Evolutionary conservation across 805 yeast genomes (phyloP).

Genomic region (Yarrowia bubula): DNA sequence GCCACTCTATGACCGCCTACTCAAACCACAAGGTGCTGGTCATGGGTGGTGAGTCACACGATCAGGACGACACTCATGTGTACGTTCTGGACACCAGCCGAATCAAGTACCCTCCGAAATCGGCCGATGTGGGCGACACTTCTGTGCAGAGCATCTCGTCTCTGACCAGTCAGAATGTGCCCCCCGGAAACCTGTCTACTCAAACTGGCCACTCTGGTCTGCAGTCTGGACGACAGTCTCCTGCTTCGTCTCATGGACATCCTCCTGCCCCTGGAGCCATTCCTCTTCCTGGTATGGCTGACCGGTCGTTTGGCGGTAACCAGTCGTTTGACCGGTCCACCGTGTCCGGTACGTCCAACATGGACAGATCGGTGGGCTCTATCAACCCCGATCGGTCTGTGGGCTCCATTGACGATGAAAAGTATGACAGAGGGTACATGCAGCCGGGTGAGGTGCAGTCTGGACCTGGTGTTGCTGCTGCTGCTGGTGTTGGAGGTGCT

Average conservation of each 20-base stretch:
- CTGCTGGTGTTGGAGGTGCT: constrained; percentile 28
- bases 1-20: constrained; percentile 80
- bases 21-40: constrained; percentile 67
- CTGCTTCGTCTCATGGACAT: background rate
- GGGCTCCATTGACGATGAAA: constrained; percentile 17
- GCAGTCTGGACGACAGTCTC: background rate
- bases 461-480: background rate
- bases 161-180: background rate
- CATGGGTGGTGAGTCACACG: constrained; percentile 88
- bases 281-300: constrained; percentile 12
- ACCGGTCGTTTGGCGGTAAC: background rate
- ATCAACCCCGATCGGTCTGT: background rate
- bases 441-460: constrained; percentile 1
- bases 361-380: background rate
- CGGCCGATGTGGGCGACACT: constrained; percentile 11
- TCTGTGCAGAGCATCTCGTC: constrained; percentile 9
- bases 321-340: constrained; percentile 1
- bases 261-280: constrained; percentile 23
- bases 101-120: constrained; percentile 46
- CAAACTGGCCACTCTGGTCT: background rate
- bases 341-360: background rate
- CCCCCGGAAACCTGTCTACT: background rate
- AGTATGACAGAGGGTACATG: background rate
- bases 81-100: constrained; percentile 60
- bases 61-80: constrained; percentile 52